Base-by-base conservation (phyloP, 2,329 filamentous ascomycete species). In the Delphinella strobiligena region DNA sequence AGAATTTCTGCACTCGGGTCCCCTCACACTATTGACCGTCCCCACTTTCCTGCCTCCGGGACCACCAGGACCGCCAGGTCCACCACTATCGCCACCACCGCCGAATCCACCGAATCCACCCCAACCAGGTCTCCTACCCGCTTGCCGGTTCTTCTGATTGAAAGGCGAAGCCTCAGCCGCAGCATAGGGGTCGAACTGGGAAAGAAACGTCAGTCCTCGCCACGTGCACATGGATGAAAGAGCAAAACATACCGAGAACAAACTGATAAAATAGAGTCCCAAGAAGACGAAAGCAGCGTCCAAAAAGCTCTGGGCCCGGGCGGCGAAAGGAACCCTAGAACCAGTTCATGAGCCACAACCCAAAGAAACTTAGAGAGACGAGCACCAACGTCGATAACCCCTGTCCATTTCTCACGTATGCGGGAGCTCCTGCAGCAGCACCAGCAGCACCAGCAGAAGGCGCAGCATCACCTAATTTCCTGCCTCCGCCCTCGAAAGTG, bases 251-350 rank as follows among this genome's bases (percentile, higher is more conserved):
- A 68, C 65, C 38, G 66, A 61, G 44, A 70, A 67, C 8, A 71
- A 54, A 31, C 62, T 66, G 31, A 64, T 63, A 19, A 70, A 47
- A 43, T 71, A 71, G 17, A 71, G 53, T 4, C 66, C 67, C 4
- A 71, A 32, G 47, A 69, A 68, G 44, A 62, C 50, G 47, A 69
- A 70, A 37, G 63, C 42, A 39, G 51, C 54, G 36, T 66, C 55
- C 42, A 63, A 41, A 51, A 64, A 58, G 45, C 60, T 60, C 36
- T 50, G 52, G 42, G 64, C 37, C 36, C 64, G 66, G 41, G 63
- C 60, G 12, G 61, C 53, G 36, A 69, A 40, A 3, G 67, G 67
- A 2, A 31, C 4, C 14, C 11, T 5, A 16, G 18, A 18, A 22
- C 14, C 4, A 11, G 24, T 16, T 4, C 15, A 17, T 24, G 14